Base-by-base conservation (phyloP, 2,329 filamentous ascomycete genomes). In the Penicillium hesseltinei region DNA sequence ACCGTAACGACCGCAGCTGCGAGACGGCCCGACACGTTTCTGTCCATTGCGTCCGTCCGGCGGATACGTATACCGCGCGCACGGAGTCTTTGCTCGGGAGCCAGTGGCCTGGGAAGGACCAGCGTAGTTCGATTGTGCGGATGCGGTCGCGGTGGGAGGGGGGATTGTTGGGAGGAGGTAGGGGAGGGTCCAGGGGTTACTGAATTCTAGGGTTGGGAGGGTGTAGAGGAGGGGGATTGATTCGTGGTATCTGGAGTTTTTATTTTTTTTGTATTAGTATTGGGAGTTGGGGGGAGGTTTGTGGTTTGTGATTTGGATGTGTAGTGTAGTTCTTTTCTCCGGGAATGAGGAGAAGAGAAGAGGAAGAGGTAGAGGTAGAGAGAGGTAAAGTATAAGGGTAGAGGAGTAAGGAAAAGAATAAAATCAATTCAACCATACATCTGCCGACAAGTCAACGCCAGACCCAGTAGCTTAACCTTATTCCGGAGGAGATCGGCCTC, bases 81-180 rank as follows among this genome's bases (percentile, higher is more conserved):
- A 75, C 73, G 27, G 73, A 70, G 60, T 76, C 73, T 57, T 75
- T 76, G 57, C 66, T 73, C 6, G 73, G 73, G 0, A 76, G 69
- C 71, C 73, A 75, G 60, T 75, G 73, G 50, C 73, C 73, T 0
- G 71, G 72, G 33, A 76, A 76, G 0, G 73, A 72, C 72, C 72
- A 75, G 66, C 72, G 71, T 15, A 76, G 69, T 43, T 74, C 72
- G 39, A 75, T 61, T 29, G 50, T 51, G 52, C 71, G 71, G 50
- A 75, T 73, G 3, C 58, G 61, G 33, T 69, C 58, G 67, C 69
- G 73, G 43, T 65, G 59, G 4, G 69, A 63, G 2, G 53, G 4
- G 68, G 71, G 36, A 75, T 61, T 10, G 73, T 74, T 6, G 71
- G 71, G 19, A 63, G 72, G 15, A 76, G 65, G 52, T 76, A 76